phyloP scores from a whole-genome alignment of 2,329 filamentous ascomycete species.

The Phialemoniopsis sp. region DNA sequence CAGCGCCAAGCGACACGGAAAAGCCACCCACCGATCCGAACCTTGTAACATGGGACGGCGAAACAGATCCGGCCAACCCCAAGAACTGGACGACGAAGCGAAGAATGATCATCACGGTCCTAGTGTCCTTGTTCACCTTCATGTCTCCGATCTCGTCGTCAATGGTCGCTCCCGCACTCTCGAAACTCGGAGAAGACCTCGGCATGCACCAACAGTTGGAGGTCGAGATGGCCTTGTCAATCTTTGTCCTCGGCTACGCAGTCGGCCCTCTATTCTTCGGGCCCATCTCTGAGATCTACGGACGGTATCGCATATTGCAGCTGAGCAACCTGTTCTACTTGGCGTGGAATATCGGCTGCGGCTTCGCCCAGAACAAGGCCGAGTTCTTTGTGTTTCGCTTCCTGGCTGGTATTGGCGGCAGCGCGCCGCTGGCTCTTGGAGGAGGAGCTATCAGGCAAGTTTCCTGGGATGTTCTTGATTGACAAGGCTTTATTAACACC shows the following conservation, averaged over 20 bases:
- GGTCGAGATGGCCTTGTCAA: conserved; percentile 40
- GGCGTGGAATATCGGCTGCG: conserved; percentile 50
- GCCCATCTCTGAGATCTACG: conserved; percentile 52
- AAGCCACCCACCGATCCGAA: neutral
- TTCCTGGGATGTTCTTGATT: neutral
- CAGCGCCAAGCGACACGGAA: too few species aligned
- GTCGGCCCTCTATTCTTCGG: conserved; percentile 46
- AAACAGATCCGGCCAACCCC: conserved; percentile 14
- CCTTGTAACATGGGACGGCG: conserved; percentile 24
- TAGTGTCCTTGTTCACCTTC: conserved; percentile 45
- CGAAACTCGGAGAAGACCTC: conserved; percentile 33
- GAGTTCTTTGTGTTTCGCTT: conserved; percentile 57
- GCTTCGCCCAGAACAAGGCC: conserved; percentile 40
- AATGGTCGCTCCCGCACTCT: conserved; percentile 29
- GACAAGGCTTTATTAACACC: too few species aligned
- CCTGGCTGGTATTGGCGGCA: conserved; percentile 53
- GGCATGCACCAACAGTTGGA: conserved; percentile 30
- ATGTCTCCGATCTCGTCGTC: conserved; percentile 47
- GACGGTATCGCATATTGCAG: conserved; percentile 49
- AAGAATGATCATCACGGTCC: conserved; percentile 28
- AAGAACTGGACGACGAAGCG: conserved; percentile 11
- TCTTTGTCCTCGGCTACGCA: conserved; percentile 51
- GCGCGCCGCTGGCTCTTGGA: conserved; percentile 36
- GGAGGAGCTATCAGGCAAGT: conserved; percentile 10
- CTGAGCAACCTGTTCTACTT: conserved; percentile 49